phyloP scores from a whole-genome alignment of 805 yeast genomes.

The Saccharomyces cerevisiae region DNA sequence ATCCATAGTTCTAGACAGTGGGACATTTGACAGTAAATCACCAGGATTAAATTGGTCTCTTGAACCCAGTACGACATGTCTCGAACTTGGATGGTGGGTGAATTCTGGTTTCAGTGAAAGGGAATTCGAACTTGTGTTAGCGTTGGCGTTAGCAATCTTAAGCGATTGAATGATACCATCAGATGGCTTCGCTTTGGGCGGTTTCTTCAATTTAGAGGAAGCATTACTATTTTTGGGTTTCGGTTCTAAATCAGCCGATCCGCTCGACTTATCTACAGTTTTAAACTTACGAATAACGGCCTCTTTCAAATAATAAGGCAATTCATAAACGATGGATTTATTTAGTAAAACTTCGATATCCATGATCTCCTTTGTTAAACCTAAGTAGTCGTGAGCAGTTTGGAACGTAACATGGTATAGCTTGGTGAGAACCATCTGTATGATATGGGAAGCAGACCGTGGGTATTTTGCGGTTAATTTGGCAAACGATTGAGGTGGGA shows the following conservation, averaged over 20 bases:
- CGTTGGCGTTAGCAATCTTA: background rate
- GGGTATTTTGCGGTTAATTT: slow-evolving; percentile 70
- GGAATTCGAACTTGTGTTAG: background rate
- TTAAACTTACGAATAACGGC: slow-evolving; percentile 42
- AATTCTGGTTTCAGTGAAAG: background rate
- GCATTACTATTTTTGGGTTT: background rate
- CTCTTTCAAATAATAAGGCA: slow-evolving; percentile 61
- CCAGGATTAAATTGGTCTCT: slow-evolving; percentile 68
- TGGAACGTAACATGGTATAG: slow-evolving; percentile 86
- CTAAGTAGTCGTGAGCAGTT: slow-evolving; percentile 80
- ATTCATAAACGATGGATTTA: slow-evolving; percentile 34
- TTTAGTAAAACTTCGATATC: slow-evolving; percentile 68
- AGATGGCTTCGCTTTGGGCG: background rate
- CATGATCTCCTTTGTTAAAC: slow-evolving; percentile 72
- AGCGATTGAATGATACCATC: background rate
- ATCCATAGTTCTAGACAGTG: slow-evolving; percentile 41
- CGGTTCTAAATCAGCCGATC: background rate
- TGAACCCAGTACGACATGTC: slow-evolving; percentile 47
- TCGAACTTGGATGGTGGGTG: slow-evolving; percentile 24
- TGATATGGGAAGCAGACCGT: slow-evolving; percentile 84
- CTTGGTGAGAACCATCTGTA: slow-evolving; percentile 82
- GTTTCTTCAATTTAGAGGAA: background rate
- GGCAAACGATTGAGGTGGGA: slow-evolving; percentile 77
- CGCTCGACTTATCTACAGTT: slow-evolving; percentile 1
- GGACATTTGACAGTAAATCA: slow-evolving; percentile 74